Conservation (phyloP, 23 red algal genomes). For the Agarophyton chilense region DNA sequence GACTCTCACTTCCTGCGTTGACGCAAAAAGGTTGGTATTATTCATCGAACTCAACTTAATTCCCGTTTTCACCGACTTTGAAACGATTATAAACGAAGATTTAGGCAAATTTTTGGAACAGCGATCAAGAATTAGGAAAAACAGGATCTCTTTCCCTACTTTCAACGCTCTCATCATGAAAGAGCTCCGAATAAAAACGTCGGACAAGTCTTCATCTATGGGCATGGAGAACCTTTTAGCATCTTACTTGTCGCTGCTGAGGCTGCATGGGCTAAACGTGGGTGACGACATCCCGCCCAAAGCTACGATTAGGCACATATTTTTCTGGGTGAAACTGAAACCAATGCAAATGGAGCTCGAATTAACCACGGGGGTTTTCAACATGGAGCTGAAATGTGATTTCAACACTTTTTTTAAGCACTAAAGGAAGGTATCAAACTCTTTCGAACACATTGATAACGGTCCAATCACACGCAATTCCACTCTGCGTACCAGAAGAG, state of each 20-base stretch:
- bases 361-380: too few relatives aligned
- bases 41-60: not conserved
- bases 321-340: too few relatives aligned
- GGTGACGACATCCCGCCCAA: too few relatives aligned
- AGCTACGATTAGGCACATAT: too few relatives aligned
- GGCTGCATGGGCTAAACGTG: too few relatives aligned
- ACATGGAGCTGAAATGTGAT: too few relatives aligned
- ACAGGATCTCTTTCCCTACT: not conserved
- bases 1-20: not conserved
- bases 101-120: not conserved
- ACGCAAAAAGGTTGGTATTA: not conserved
- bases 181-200: not conserved
- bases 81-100: not conserved
- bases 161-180: not conserved
- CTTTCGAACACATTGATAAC: too few relatives aligned
- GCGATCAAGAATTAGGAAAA: not conserved
- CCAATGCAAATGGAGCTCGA: too few relatives aligned
- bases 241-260: not conserved
- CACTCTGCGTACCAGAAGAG: too few relatives aligned
- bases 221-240: not conserved
- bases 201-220: not conserved
- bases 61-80: not conserved
- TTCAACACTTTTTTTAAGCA: too few relatives aligned
- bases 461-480: too few relatives aligned
- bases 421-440: too few relatives aligned